Conservation (phyloP, 2,329 filamentous ascomycete species). For the Corinectria fuckeliana region DNA sequence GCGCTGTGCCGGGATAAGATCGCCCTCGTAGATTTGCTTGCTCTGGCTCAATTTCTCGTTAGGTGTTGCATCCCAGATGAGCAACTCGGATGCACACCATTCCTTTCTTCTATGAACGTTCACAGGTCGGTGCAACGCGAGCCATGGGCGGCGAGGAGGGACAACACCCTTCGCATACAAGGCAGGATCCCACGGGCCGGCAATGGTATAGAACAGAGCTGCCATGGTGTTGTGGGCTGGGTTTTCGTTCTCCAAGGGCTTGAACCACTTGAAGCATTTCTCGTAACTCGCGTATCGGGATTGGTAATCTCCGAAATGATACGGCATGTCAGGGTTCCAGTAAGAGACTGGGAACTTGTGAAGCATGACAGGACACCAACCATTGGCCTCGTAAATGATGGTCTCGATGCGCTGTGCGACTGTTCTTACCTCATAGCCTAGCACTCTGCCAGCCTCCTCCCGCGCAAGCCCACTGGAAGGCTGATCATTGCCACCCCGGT, state of each 20-base stretch:
- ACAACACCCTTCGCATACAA: conserved; percentile 24
- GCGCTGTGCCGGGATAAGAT: conserved; percentile 55
- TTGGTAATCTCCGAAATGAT: conserved; percentile 29
- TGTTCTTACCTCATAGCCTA: conserved; percentile 11
- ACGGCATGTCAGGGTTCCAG: conserved; percentile 36
- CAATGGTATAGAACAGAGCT: conserved; percentile 59
- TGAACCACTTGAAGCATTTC: conserved; percentile 35
- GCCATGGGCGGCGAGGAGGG: conserved; percentile 55
- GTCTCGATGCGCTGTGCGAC: conserved; percentile 14
- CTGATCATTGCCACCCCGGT: too few species aligned
- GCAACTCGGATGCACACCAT: conserved; percentile 51
- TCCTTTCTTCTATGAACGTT: conserved; percentile 43
- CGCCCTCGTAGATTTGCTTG: conserved; percentile 34
- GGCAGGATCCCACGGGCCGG: conserved; percentile 44
- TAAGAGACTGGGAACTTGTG: conserved; percentile 53
- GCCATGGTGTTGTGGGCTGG: conserved; percentile 30
- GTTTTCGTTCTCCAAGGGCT: not conserved
- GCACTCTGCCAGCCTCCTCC: too few species aligned
- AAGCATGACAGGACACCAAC: conserved; percentile 38
- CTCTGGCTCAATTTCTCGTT: conserved; percentile 31
- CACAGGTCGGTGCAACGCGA: conserved; percentile 54
- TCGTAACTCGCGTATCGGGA: conserved; percentile 29
- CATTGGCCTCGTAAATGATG: conserved; percentile 3
- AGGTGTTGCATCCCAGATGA: conserved; percentile 60
- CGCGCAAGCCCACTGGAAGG: too few species aligned